Evolutionary conservation across 805 yeast species (phyloP), one percentile per base, ranked within the genome.

Genomic region (Cyberlindnera japonica): DNA sequence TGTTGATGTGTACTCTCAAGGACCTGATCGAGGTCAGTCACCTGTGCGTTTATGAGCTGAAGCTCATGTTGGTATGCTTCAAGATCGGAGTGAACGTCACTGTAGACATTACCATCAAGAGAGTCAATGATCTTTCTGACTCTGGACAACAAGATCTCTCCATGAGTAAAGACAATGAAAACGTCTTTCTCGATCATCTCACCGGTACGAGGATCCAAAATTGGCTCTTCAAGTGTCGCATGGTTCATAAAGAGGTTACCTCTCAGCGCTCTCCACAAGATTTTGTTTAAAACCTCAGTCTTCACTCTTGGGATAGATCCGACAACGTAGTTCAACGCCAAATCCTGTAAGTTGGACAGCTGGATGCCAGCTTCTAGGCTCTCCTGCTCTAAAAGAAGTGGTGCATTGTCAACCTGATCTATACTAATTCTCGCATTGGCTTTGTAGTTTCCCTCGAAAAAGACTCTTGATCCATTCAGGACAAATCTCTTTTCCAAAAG

Each of bases 161-260:
- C 99, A 64, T 95, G 98, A 16, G 97, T 84, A 56, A 90, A 90
- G 27, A 91, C 81, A 45, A 95, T 78, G 57, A 93, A 90, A 34
- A 88, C 81, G 58, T 81, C 84, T 61, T 91, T 91, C 48, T 76
- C 81, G 10, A 83, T 76, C 38, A 64, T 66, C 22, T 71, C 70
- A 36, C 75, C 75, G 17, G 79, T 54, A 54, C 77, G 72, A 31
- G 74, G 61, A 53, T 87, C 95, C 55, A 74, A 75, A 37, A 88
- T 65, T 16, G 79, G 75, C 53, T 83, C 85, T 6, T 75, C 74
- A 44, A 91, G 77, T 50, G 85, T 93, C 35, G 75, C 74, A 48
- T 83, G 75, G 50, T 81, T 81, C 61, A 90, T 76, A 55, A 75
- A 87, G 49, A 95, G 69, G 61, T 93, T 93, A 57, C 99, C 99